phyloP scores from a whole-genome alignment of 257 asterid genomes.

The Lycium ferocissimum region DNA sequence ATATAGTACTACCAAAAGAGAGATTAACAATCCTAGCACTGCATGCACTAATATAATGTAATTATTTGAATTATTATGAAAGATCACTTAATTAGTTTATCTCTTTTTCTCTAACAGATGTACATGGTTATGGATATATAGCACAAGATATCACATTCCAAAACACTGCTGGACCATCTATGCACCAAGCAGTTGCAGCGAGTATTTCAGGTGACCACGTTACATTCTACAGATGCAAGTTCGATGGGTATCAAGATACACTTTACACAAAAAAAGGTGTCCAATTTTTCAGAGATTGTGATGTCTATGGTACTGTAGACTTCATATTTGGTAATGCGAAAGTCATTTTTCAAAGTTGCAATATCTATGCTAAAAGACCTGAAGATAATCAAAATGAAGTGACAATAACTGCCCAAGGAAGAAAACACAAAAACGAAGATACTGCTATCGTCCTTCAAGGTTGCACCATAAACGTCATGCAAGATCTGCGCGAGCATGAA shows the following conservation, averaged over 20 bases:
- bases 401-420: conserved; percentile 25
- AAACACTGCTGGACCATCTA: conserved; percentile 26
- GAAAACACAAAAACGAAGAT: conserved; percentile 6
- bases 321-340: conserved; percentile 31
- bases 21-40: too few relatives aligned
- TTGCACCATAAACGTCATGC: background rate
- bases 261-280: background rate
- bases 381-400: conserved; percentile 25
- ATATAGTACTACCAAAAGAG: too few relatives aligned
- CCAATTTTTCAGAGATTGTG: conserved; percentile 28
- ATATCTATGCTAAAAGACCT: conserved; percentile 10
- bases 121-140: conserved; percentile 13
- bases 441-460: conserved; percentile 24
- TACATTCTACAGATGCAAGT: conserved; percentile 26
- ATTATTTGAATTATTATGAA: too few relatives aligned
- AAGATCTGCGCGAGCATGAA: background rate
- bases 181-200: conserved; percentile 27
- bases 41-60: too few relatives aligned
- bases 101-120: background rate
- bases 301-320: conserved; percentile 31
- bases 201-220: conserved; percentile 16
- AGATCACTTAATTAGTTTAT: too few relatives aligned
- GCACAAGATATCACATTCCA: conserved; percentile 31
- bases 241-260: conserved; percentile 36
- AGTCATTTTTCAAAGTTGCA: conserved; percentile 29